Evolutionary conservation across 2,329 filamentous ascomycete genomes (phyloP), one percentile per base, ranked within the genome.

Genomic region (Cercospora sesami): DNA sequence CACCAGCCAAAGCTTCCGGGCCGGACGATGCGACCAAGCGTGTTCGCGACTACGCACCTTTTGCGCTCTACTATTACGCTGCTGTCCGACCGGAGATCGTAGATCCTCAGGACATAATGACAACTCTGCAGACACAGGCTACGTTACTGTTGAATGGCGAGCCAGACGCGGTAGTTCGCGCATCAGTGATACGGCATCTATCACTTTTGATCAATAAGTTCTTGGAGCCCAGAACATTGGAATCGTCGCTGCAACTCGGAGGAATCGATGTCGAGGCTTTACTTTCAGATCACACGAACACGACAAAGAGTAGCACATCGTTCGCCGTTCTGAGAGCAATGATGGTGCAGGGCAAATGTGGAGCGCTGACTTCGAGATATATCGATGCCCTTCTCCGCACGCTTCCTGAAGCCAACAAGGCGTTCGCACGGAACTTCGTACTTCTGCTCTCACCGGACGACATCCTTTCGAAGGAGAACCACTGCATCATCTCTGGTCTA

Each of bases 241-340:
- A 80, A 68, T 74, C 75, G 5, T 78, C 77, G 14, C 66, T 80
- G 6, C 48, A 71, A 33, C 69, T 71, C 21, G 70, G 73, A 7
- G 71, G 68, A 16, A 68, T 78, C 7, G 75, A 77, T 63, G 77
- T 83, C 65, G 77, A 79, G n/a, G 73, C 77, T 0, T 73, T 84
- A 3, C 75, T 83, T 10, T 70, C 77, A 73, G 62, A 72, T 75
- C 67, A 72, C 5, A 68, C 76, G 23, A 79, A 76, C 33, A 75
- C 80, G 5, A 77, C 80, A 63, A 80, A 79, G 33, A 83, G 89
- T 71, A 82, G 83, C 23, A 82, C 87, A 21, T 80, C 86, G 55
- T 89, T 90, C 76, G 87, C 87, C 73, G 79, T 89, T 45, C 79
- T 85, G 7, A 90, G 89, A 75, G 87, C 86, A 7, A 81, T 90